phyloP scores from a whole-genome alignment of 805 yeast genomes.

The Saccharomycopsis sp. region DNA sequence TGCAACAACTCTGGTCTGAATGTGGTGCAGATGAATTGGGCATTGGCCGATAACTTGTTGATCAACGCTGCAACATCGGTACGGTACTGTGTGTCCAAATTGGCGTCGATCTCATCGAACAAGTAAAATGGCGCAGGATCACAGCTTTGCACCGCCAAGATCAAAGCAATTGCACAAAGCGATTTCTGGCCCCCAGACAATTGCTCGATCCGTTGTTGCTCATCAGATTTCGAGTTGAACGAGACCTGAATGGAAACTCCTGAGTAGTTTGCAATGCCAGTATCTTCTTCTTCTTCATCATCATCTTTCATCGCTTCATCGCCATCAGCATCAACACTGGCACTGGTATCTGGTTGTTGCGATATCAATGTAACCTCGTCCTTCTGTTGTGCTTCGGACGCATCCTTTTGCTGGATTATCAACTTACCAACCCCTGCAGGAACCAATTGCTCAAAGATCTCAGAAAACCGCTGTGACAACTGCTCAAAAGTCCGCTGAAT shows the following conservation, averaged over 20 bases:
- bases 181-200: slow-evolving; percentile 96
- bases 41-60: slow-evolving; percentile 50
- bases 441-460: slow-evolving; percentile 70
- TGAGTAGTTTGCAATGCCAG: slow-evolving; percentile 45
- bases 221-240: slow-evolving; percentile 77
- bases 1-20: slow-evolving; percentile 88
- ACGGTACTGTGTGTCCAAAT: slow-evolving; percentile 85
- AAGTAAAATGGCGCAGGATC: slow-evolving; percentile 97
- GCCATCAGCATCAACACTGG: slow-evolving; percentile 24
- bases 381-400: slow-evolving; percentile 19
- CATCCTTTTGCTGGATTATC: slow-evolving; percentile 45
- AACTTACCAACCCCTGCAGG: slow-evolving; percentile 76
- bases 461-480: slow-evolving; percentile 64
- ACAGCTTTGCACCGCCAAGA: slow-evolving; percentile 86
- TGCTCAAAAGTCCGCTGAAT: slow-evolving; percentile 68
- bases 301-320: slow-evolving; percentile 23
- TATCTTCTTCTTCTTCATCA: slow-evolving; percentile 23
- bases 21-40: slow-evolving; percentile 94
- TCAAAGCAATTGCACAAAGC: slow-evolving; percentile 89
- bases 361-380: slow-evolving; percentile 15
- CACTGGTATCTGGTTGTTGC: slow-evolving; percentile 8
- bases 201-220: slow-evolving; percentile 82
- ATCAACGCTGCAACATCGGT: slow-evolving; percentile 76
- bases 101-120: slow-evolving; percentile 96
- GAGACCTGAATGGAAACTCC: slow-evolving; percentile 87